Base-by-base conservation (phyloP, 192 early-diverging fungal species). In the Mortierella claussenii region DNA sequence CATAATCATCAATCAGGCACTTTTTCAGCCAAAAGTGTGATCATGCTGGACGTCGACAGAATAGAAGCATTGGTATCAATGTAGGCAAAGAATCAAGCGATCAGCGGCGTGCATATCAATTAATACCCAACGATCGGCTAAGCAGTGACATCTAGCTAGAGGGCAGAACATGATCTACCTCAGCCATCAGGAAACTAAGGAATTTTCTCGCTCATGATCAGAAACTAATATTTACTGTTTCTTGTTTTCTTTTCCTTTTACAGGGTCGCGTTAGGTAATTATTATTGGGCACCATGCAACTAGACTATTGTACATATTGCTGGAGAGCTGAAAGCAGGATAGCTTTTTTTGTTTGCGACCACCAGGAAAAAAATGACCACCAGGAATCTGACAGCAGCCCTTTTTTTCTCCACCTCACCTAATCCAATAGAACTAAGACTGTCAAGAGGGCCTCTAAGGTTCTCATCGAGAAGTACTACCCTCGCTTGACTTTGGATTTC, bases 391-490 rank as follows among this genome's bases (percentile, higher is more conserved):
- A 21, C 44, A 48, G 48, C n/a, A 30, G 18, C 13, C 2, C 27
- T 17, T 47, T 46, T 15, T 17, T 17, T 45, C 26, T 36, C 23
- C 28, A n/a, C 31, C 26, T 49, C 40, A 32, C 12, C 26, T 28
- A 7, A 40, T 13, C 13, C 37, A 40, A 40, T 13, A 76, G 97
- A 81, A 99, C 97, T 80, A 99, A 99, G 92, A 99, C 98, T 83
- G 96, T 98, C 84, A 99, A 99, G 94, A 98, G 95, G 64, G 73
- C 97, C 80, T 97, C 98, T 79, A 91, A 96, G 81, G 95, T 98
- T 84, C 89, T 99, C 85, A 99, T 99, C 84, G 98, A 99, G 89
- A 99, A 99, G 92, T 99, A 99, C 93, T 99, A 99, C 86, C 97
- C 98, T 65, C 87, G 95, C 80, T 93, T 99, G 70, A 98, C 97